Base-by-base conservation (phyloP, 805 yeast species). In the Huiozyma naganishii region DNA sequence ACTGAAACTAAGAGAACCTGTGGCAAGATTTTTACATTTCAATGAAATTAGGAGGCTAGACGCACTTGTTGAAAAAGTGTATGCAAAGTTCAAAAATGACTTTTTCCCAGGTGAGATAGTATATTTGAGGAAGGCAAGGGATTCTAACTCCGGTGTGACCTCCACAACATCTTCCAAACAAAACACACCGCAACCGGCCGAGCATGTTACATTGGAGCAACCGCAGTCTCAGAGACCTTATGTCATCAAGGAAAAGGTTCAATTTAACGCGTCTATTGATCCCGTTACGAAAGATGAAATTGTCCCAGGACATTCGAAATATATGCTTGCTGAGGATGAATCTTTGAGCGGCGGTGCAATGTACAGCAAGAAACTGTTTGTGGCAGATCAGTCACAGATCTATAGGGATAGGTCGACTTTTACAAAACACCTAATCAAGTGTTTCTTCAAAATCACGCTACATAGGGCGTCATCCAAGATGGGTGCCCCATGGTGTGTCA, bases 401-500 rank as follows among this genome's bases (percentile, higher is more conserved):
- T 68, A 82, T 32, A 72, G 98, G 50, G 96, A 90, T 57, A 72
- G 97, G 47, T 81, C 82, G 48, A 73, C 82, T 43, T 89, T 88
- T 66, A 89, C 97, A 7, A 92, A 90, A 62, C 82, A 89, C 77
- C 73, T 83, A 43, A 83, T 92, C 33, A 83, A 89, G 60, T 81
- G 95, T n/a, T 80, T 92, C 59, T 72, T 89, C 58, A 84, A 89
- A 63, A 72, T 84, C 59, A 74, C 72, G 44, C 32, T 67, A 53
- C 73, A 86, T 58, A 71, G 83, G 6, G 76, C 95, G 44, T 84
- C 89, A 1, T 73, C 81, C 43, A 85, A 83, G 70, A 70, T 80
- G 37, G 97, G 97, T 3, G 90, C 97, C 3, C 97, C 97, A 3
- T 92, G 97, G 97, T 79, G 90, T 17, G 92, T 92, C 11, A 83